Base-by-base conservation (phyloP, 1,139 yeast species). In the Saccharomyces pastorianus region DNA sequence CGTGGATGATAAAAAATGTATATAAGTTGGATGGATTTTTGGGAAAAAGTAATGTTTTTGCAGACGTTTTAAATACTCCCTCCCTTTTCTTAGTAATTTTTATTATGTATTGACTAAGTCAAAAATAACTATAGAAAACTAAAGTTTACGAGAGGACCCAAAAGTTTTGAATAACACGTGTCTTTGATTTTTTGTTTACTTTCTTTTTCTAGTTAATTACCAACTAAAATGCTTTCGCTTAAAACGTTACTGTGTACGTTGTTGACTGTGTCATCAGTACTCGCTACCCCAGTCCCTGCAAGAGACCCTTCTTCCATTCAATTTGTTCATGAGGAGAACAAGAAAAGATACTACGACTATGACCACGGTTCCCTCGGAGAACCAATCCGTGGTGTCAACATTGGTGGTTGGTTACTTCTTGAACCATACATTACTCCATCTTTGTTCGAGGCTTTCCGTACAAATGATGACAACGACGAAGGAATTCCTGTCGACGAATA, bases 351-450 rank as follows among this genome's bases (percentile, higher is more conserved):
- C 55, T 64, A 58, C 53, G 63, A 65, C 52, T 65, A 65, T 52
- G 61, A 61, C 13, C 51, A 55, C n/a, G 50, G 46, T 26, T 47
- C 50, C 32, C 47, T 42, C 13, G 42, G 48, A 29, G 68, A 62
- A 17, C 68, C 66, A 57, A 76, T 88, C 28, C 73, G 82, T 48
- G 97, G 97, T 58, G 90, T 90, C 53, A 89, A 88, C 65, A 73
- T 90, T 32, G 97, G 97, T 51, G 96, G 97, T 23, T 90, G 97
- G 97, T 79, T 90, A 59, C 88, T 90, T 1, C 73, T 89, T 49
- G 97, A 90, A 72, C 88, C 93, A 1, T 90, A 80, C 69, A 90
- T 91, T 65, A 87, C 88, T 0, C 96, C 96, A 2, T 82, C 93
- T 1, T 71, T 91, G 56, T 91, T 88, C 67, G 81, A 81, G 59